Evolutionary conservation across 768 basidiomycete species (phyloP), one percentile per base, ranked within the genome.

Genomic region (Naganishia onofrii): DNA sequence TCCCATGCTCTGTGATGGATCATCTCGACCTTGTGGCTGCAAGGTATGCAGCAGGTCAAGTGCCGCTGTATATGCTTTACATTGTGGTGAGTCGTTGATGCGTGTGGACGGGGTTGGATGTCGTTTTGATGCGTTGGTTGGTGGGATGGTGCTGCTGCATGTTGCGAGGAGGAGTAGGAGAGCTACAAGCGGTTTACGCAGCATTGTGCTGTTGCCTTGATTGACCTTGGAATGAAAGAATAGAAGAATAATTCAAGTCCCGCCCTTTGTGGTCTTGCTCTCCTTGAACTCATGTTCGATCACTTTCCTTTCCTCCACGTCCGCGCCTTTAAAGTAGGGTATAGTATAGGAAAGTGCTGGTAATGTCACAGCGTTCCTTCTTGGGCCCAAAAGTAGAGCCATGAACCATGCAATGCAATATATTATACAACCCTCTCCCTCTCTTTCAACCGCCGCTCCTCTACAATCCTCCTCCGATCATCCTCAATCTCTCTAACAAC

Each of bases 401-500:
- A n/a, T 8, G 3, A 13, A n/a, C 53, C 5, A 26, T 54, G 29
- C 53, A 54, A 13, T 57, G n/a, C 28, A 36, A 58, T 21, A 32
- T 32, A 19, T 58, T 31, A 32, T 36, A 58, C 34, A 23, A 32
- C 57, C 31, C 57, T 28, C 57, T 21, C 57, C 55, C 29, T 31
- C 34, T 17, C 57, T 36, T 15, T 42, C 48, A 23, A 1, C 48
- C 12, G 48, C 48, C 48, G 60, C 38, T 42, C 38, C 36, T 28
- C n/a, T 1, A 63, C 38, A 8, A 44, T 7, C 9, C 26, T 17
- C 19, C 36, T 2, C 60, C 60, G 60, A 26, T 66, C 65, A 31
- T 52, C 34, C 48, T 66, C 65, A 1, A 66, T 23, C 48, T 52
- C 65, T 5, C 34, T 3, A 3, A 66, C 29, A 15, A 66, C 65